Percentiles rank a stretch among this genome's conserved stretches.
phyloP scores from a whole-genome alignment of 768 basidiomycete species.

The Sporobolomyces phaffii region DNA sequence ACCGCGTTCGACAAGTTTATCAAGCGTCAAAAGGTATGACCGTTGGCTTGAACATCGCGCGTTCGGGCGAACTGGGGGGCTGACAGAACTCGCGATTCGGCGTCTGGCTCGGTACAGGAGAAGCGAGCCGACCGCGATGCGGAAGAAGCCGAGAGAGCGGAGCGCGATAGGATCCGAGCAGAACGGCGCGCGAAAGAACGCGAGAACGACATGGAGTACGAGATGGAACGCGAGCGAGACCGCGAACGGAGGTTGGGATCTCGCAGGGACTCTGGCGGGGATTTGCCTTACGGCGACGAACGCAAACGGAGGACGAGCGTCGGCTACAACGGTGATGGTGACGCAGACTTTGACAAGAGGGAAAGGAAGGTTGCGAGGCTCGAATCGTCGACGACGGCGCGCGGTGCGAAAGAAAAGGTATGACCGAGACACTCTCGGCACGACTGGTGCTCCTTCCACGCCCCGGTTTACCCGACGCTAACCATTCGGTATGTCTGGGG shows the following conservation, averaged over 20 bases:
- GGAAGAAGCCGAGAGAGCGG: slow-evolving; percentile 14
- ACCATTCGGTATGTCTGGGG: background rate
- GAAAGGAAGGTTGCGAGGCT: slow-evolving; percentile 5
- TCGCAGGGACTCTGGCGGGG: background rate
- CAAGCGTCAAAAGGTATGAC: slow-evolving; percentile 74
- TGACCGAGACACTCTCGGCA: background rate
- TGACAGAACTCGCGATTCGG: too few relatives aligned
- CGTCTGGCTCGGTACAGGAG: slow-evolving; percentile 49
- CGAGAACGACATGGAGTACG: slow-evolving; percentile 20
- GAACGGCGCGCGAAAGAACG: slow-evolving; percentile 22
- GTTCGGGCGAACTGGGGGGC: too few relatives aligned
- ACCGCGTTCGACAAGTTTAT: slow-evolving; percentile 81
- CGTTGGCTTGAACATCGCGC: too few relatives aligned
- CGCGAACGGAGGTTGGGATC: slow-evolving; percentile 1
- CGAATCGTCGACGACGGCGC: background rate
- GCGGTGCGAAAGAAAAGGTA: background rate
- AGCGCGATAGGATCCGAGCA: slow-evolving; percentile 18
- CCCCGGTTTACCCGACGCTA: background rate
- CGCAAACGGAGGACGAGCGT: slow-evolving; percentile 6
- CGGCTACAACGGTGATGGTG: background rate
- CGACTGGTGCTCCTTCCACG: background rate
- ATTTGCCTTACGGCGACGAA: background rate
- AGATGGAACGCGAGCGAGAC: slow-evolving; percentile 8
- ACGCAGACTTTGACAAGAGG: background rate
- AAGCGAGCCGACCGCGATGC: slow-evolving; percentile 35